A percentile compares a stretch with the other conserved stretches of the same genome.
Conservation (phyloP, 768 basidiomycete genomes). For the Rhizopogon vesiculosus region DNA sequence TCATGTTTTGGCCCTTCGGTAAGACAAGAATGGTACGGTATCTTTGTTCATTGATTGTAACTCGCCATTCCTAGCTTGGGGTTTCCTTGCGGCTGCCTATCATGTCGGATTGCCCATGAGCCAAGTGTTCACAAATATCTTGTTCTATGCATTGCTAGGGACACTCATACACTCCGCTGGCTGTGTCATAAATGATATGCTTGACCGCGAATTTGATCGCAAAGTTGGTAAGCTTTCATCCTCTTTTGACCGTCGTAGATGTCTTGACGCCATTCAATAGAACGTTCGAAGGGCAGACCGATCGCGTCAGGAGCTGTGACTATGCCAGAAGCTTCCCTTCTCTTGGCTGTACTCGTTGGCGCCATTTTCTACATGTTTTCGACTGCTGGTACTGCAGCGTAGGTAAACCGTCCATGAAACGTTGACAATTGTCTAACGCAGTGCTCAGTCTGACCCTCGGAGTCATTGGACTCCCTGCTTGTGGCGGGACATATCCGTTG, state of each 20-base stretch:
- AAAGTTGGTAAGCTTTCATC: constrained; percentile 40
- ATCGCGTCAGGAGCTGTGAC: constrained; percentile 46
- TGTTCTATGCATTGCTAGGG: constrained; percentile 1
- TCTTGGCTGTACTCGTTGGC: constrained; percentile 27
- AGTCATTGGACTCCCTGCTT: constrained; percentile 13
- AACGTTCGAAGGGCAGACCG: constrained; percentile 44
- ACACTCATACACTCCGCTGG: constrained; percentile 38
- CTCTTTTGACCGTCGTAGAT: not conserved
- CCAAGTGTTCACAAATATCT: not conserved
- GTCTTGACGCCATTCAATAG: constrained; percentile 19
- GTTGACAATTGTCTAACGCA: not conserved
- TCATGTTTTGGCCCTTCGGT: not conserved
- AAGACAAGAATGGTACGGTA: not conserved
- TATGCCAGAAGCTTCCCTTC: constrained; percentile 35
- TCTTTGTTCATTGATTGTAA: not conserved
- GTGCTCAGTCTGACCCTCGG: constrained; percentile 11
- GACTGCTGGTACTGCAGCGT: constrained; percentile 3
- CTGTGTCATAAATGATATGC: constrained; percentile 53
- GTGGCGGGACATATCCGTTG: constrained; percentile 20
- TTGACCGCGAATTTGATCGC: constrained; percentile 48
- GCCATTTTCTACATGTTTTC: constrained; percentile 5
- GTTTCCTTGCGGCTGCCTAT: not conserved
- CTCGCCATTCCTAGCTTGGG: not conserved
- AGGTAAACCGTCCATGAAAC: not conserved
- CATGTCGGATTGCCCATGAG: not conserved